These are phyloP conservation scores for Castanopsis chinensis DNA, from an alignment of 306 rosid genomes.

Conservation along the genomic window DNA sequence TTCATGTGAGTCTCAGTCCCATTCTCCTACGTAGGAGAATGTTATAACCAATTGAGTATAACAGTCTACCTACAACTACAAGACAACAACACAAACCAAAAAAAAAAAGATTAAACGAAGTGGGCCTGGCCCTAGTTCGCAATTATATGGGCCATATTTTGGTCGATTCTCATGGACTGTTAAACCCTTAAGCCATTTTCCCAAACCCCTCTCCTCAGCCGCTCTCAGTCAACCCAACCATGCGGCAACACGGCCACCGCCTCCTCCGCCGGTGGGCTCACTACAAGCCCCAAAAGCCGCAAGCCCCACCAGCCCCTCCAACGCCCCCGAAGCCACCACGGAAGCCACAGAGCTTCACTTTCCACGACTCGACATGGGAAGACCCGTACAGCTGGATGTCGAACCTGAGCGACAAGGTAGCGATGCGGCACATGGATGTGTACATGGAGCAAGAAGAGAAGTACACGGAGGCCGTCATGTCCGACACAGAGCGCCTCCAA, in stretches of 20 bases:
- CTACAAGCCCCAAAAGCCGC: constrained; percentile 37
- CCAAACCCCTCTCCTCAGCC: neutral
- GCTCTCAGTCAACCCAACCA: neutral
- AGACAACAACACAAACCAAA: too few relatives aligned
- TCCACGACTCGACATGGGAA: constrained; percentile 74
- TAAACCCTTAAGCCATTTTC: neutral
- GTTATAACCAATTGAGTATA: too few relatives aligned
- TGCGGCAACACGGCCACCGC: constrained; percentile 22
- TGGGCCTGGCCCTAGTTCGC: too few relatives aligned
- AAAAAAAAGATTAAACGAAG: too few relatives aligned
- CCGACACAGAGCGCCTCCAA: constrained; percentile 61
- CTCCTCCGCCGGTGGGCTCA: constrained; percentile 33
- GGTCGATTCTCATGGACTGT: neutral
- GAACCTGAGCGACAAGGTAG: constrained; percentile 69
- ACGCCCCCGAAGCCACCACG: constrained; percentile 78
- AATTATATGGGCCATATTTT: neutral
- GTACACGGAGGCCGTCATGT: constrained; percentile 76
- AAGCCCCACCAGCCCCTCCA: constrained; percentile 39
- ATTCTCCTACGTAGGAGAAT: too few relatives aligned
- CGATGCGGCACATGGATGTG: constrained; percentile 92
- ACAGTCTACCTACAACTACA: too few relatives aligned
- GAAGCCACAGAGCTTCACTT: constrained; percentile 69
- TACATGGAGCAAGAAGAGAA: constrained; percentile 98
- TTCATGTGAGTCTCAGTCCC: too few relatives aligned
- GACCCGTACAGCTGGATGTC: constrained; percentile 96